Conservation (phyloP, 2,329 filamentous ascomycete species). For the Pleochaeta shiraiana region DNA sequence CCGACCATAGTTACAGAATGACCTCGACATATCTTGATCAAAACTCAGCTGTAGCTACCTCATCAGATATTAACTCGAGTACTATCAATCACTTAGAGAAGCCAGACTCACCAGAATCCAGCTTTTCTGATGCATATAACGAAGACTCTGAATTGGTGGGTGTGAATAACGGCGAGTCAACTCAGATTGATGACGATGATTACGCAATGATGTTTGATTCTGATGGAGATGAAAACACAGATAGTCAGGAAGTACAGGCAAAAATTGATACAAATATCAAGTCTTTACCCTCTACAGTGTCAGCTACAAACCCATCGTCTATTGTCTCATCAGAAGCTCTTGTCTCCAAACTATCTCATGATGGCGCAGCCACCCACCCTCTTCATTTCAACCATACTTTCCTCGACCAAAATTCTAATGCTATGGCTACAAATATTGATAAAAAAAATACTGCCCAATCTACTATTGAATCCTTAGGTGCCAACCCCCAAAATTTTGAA, state of each 20-base stretch:
- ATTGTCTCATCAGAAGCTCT: neutral
- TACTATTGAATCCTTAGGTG: neutral
- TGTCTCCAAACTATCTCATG: constrained; percentile 7
- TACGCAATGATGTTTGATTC: constrained; percentile 21
- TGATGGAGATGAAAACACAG: constrained; percentile 17
- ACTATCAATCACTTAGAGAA: constrained; percentile 4
- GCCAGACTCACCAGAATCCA: constrained; percentile 14
- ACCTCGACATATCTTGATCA: constrained; percentile 32
- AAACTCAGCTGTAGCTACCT: constrained; percentile 8
- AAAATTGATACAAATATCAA: constrained; percentile 12
- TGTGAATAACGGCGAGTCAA: constrained; percentile 8
- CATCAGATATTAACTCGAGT: constrained; percentile 6
- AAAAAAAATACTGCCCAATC: constrained; percentile 2
- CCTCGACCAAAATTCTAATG: constrained; percentile 4
- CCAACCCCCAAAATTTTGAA: constrained; percentile 11
- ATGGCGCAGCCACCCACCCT: constrained; percentile 7
- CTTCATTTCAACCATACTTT: constrained; percentile 10
- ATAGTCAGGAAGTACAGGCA: constrained; percentile 17
- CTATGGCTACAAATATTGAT: constrained; percentile 3
- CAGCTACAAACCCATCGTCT: constrained; percentile 9
- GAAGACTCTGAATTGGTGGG: constrained; percentile 13
- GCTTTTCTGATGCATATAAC: constrained; percentile 19
- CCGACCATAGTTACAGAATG: constrained; percentile 49
- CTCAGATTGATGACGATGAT: constrained; percentile 16
- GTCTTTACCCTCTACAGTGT: constrained; percentile 12